phyloP scores from a whole-genome alignment of 2,329 filamentous ascomycete species.

The Cucurbitaria berberidis region DNA sequence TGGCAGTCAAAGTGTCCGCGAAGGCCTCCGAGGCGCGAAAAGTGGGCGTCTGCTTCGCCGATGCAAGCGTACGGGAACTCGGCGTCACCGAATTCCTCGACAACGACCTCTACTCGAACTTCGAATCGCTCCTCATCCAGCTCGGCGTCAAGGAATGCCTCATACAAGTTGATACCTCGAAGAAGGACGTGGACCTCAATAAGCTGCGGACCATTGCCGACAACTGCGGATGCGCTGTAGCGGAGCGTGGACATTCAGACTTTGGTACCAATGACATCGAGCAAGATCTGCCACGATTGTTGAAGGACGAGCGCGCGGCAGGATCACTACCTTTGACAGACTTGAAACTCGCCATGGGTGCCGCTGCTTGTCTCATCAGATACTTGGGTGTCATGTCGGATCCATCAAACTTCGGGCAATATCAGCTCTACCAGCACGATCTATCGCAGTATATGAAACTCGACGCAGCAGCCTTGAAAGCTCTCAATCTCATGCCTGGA shows the following conservation, averaged over 20 bases:
- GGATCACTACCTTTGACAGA: constrained; percentile 86
- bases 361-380: constrained; percentile 90
- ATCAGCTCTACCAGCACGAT: constrained; percentile 96
- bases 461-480: constrained; percentile 90
- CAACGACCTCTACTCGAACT: constrained; percentile 97
- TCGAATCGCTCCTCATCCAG: constrained; percentile 94
- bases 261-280: constrained; percentile 93
- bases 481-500: constrained; percentile 95
- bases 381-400: constrained; percentile 92
- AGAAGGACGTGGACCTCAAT: constrained; percentile 84
- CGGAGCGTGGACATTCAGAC: constrained; percentile 76
- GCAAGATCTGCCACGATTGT: constrained; percentile 84
- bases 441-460: constrained; percentile 98
- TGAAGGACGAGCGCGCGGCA: constrained; percentile 83
- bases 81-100: constrained; percentile 98
- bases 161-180: constrained; percentile 76
- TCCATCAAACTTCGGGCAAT: constrained; percentile 93
- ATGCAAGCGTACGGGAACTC: constrained; percentile 93
- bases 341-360: constrained; percentile 93
- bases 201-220: constrained; percentile 90
- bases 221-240: constrained; percentile 88
- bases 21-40: constrained; percentile 83
- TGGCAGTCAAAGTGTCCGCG: constrained; percentile 92
- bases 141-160: constrained; percentile 94
- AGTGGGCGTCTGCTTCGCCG: constrained; percentile 95